These are phyloP conservation scores for Flammula alnicola DNA, from an alignment of 1,284 basidiomycete species.

Conservation along the genomic window DNA sequence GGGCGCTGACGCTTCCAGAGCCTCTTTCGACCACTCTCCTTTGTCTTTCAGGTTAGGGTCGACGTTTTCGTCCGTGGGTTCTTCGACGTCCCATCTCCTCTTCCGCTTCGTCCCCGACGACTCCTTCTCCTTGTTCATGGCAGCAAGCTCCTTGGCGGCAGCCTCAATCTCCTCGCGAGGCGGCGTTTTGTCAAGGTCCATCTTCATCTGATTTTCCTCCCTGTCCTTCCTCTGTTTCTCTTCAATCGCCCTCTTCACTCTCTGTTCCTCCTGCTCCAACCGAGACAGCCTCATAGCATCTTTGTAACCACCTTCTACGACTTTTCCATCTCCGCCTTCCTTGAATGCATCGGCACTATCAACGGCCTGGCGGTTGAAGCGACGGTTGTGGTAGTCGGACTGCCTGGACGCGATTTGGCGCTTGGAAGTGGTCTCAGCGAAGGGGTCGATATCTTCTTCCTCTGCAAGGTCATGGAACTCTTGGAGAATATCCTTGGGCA, in stretches of 20 bases:
- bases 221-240: slow-evolving; percentile 84
- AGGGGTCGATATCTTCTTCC: slow-evolving; percentile 91
- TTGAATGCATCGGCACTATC: slow-evolving; percentile 83
- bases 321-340: slow-evolving; percentile 62
- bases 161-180: slow-evolving; percentile 77
- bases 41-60: slow-evolving; percentile 62
- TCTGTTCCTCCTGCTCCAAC: slow-evolving; percentile 91
- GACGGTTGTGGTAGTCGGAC: slow-evolving; percentile 93
- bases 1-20: slow-evolving; percentile 70
- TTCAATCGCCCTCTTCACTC: slow-evolving; percentile 85
- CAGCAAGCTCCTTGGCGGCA: slow-evolving; percentile 66
- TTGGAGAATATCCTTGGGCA: slow-evolving; percentile 91
- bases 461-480: slow-evolving; percentile 94
- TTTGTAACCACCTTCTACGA: slow-evolving; percentile 89
- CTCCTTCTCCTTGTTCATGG: slow-evolving; percentile 47
- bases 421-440: slow-evolving; percentile 89
- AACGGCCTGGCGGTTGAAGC: slow-evolving; percentile 83
- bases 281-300: slow-evolving; percentile 94
- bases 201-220: slow-evolving; percentile 81
- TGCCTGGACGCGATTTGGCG: slow-evolving; percentile 95
- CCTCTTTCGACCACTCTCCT: slow-evolving; percentile 76
- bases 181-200: slow-evolving; percentile 88
- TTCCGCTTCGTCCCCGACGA: slow-evolving; percentile 70
- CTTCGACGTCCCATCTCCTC: slow-evolving; percentile 85
- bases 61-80: slow-evolving; percentile 61